These are phyloP conservation scores for Quercus glauca DNA, from an alignment of 306 rosid species.

Conservation along the genomic window DNA sequence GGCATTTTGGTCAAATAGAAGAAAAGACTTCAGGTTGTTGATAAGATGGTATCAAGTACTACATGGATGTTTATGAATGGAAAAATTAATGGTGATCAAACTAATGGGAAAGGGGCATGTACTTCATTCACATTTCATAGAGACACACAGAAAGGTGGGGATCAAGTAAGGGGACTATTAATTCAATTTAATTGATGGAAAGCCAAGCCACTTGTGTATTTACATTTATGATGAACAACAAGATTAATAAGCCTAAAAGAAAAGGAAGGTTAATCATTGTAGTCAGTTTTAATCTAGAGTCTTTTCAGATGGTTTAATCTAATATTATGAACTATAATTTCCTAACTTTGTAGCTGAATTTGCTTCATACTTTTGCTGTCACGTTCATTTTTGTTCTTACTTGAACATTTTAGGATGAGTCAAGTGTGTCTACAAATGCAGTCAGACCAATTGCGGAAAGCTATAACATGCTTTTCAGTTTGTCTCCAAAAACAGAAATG, in stretches of 20 bases:
- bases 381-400: not conserved
- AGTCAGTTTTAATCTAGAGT: not conserved
- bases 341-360: not conserved
- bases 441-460: conserved; percentile 35
- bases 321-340: conserved; percentile 2
- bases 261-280: not conserved
- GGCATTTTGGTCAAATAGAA: not conserved
- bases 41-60: too few species aligned
- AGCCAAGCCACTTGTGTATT: too few species aligned
- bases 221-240: too few species aligned
- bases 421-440: conserved; percentile 30
- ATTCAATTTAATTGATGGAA: too few species aligned
- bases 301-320: conserved; percentile 13
- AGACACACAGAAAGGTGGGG: too few species aligned
- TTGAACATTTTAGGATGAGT: conserved; percentile 40
- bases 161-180: too few species aligned
- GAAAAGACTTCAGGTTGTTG: not conserved
- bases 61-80: not conserved
- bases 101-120: too few species aligned
- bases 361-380: not conserved
- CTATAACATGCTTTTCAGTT: conserved; percentile 31
- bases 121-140: too few species aligned
- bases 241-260: not conserved
- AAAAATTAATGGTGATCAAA: not conserved
- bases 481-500: conserved; percentile 30